These are phyloP conservation scores for Pseudoturritis turrita DNA, from an alignment of 345 rosid genomes.

Conservation along the genomic window DNA sequence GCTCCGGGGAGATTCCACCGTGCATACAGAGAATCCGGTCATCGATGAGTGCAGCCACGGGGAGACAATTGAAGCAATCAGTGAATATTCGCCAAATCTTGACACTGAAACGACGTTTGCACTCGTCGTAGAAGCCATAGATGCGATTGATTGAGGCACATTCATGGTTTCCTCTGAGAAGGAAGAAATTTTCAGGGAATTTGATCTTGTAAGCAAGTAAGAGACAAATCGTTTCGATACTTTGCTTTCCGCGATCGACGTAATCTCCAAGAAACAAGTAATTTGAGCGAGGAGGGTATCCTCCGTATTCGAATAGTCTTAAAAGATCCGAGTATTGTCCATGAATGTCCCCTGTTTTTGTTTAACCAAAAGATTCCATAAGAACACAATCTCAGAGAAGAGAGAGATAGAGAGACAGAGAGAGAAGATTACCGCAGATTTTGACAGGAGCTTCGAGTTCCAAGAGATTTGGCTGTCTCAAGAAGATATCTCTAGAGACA, in stretches of 20 bases:
- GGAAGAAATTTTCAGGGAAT: constrained; percentile 73
- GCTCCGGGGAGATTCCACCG: constrained; percentile 86
- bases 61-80: constrained; percentile 84
- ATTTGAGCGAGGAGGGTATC: constrained; percentile 73
- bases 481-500: constrained; percentile 58
- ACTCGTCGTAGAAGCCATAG: constrained; percentile 87
- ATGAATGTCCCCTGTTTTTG: constrained; percentile 69
- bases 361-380: constrained; percentile 2
- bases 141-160: constrained; percentile 82
- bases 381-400: constrained; percentile 1
- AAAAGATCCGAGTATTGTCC: constrained; percentile 94
- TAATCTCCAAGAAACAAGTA: constrained; percentile 91
- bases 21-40: constrained; percentile 89
- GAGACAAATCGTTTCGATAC: constrained; percentile 88
- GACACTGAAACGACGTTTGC: constrained; percentile 71
- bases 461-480: constrained; percentile 69
- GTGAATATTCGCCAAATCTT: constrained; percentile 75
- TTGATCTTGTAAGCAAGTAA: constrained; percentile 83
- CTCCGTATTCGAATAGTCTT: constrained; percentile 78
- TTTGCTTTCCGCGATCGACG: constrained; percentile 88
- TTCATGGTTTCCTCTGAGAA: constrained; percentile 87
- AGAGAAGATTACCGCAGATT: constrained; percentile 58
- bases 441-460: constrained; percentile 83
- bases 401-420: background rate
- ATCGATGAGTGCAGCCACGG: constrained; percentile 79